phyloP scores from a whole-genome alignment of 352 stramenopile species.

The Phytophthora rubi region DNA sequence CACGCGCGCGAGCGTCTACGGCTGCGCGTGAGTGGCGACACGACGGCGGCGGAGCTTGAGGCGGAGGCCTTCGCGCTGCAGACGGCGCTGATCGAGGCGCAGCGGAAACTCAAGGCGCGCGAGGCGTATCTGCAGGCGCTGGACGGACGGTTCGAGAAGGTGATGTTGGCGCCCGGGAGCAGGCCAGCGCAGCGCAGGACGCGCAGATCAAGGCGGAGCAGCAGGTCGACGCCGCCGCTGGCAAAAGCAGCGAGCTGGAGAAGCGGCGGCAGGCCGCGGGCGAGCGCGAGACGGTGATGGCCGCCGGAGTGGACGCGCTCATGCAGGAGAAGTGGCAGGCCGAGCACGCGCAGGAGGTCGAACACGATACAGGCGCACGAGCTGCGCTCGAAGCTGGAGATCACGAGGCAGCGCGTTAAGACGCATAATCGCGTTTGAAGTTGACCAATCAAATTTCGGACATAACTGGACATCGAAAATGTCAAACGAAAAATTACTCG shows the following conservation, averaged over 20 bases:
- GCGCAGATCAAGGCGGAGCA: constrained; percentile 30
- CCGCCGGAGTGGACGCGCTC: constrained; percentile 23
- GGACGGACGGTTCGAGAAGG: constrained; percentile 71
- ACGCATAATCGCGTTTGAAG: not conserved
- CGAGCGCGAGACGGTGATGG: constrained; percentile 21
- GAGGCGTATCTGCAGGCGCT: constrained; percentile 51
- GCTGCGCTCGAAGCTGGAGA: constrained; percentile 35
- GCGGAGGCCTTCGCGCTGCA: constrained; percentile 79
- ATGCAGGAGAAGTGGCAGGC: constrained; percentile 48
- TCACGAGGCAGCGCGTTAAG: constrained; percentile 32
- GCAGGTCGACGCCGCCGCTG: constrained; percentile 6
- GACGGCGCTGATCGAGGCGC: constrained; percentile 56
- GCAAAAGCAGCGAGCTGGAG: constrained; percentile 28
- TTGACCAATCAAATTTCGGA: too few species aligned
- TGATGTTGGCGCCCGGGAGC: constrained; percentile 56
- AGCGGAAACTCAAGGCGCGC: constrained; percentile 49
- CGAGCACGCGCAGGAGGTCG: constrained; percentile 12
- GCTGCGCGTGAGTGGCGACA: constrained; percentile 75
- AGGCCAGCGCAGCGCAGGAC: constrained; percentile 33
- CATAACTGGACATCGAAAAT: too few species aligned
- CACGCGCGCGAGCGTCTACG: constrained; percentile 76
- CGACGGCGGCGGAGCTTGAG: constrained; percentile 77
- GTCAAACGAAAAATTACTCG: too few species aligned
- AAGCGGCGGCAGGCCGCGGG: constrained; percentile 19
- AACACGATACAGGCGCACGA: constrained; percentile 29